Base-by-base conservation (phyloP, 352 stramenopile species). In the Globisporangium sylvaticum region DNA sequence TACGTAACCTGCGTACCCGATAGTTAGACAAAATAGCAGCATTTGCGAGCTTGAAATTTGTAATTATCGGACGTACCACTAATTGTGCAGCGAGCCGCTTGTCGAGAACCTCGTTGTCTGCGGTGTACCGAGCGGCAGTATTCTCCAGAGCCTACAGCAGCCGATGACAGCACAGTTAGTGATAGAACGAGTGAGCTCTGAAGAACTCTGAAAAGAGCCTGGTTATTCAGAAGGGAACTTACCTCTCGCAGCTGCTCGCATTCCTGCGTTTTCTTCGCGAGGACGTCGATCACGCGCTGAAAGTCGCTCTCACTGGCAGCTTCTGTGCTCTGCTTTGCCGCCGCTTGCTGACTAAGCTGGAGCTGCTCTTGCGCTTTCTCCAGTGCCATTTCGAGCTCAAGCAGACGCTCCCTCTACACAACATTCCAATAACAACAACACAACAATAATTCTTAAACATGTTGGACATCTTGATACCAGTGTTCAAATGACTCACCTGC, bases 161-260 rank as follows among this genome's bases (percentile, higher is more conserved):
- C 14, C 1, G 25, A 65, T 25, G 7, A 1, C 31, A 20, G 6
- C 9, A n/a, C 32, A 20, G 6, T 22, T 48, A n/a, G 39, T 22
- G 39, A n/a, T 48, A 20, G 12, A 12, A 14, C 34, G 34, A 42
- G 34, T 42, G 34, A 42, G 0, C 12, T 15, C 34, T 31, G 4
- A 12, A 68, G 9, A 22, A 63, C 6, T n/a, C 18, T 37, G 10
- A 1, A 39, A 57, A 34, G 15, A 34, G 4, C 3, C 25, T 52
- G 18, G 20, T 60, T 22, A 52, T n/a, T n/a, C n/a, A 55, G 29
- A 22, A n/a, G 27, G 1, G 0, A 7, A 58, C 56, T 5, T 64
- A 89, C 83, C 79, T 92, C 84, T 39, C 83, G 75, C 14, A 93
- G 72, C 29, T 90, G 81, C 0, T 90, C 84, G 63, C 84, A 91